phyloP scores from a whole-genome alignment of 345 rosid genomes.

The Turritis glabra region DNA sequence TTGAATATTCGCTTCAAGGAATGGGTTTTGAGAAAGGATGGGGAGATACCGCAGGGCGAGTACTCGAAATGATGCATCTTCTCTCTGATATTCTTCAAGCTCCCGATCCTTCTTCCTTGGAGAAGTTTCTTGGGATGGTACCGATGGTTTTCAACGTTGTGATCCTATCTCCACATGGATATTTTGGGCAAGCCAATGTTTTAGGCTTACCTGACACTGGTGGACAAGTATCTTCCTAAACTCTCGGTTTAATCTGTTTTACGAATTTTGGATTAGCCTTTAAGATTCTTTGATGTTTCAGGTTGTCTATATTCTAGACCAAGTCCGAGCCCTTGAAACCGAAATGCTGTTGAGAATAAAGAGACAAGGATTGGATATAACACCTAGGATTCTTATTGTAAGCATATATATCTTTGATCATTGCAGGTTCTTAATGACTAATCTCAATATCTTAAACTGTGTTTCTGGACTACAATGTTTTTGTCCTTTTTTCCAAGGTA shows the following conservation, averaged over 20 bases:
- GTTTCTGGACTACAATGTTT: slow-evolving; percentile 11
- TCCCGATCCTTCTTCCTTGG: slow-evolving; percentile 90
- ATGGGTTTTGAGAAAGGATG: slow-evolving; percentile 99
- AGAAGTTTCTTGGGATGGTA: slow-evolving; percentile 89
- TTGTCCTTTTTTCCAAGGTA: slow-evolving; percentile 48
- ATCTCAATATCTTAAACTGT: not conserved
- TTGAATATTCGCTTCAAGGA: slow-evolving; percentile 82
- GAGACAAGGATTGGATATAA: slow-evolving; percentile 83
- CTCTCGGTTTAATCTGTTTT: not conserved
- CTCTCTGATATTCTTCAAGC: slow-evolving; percentile 94
- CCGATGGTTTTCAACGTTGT: slow-evolving; percentile 98
- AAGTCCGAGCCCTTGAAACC: slow-evolving; percentile 93
- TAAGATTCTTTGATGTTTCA: slow-evolving; percentile 31
- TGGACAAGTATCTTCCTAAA: slow-evolving; percentile 68
- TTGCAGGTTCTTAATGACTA: no score
- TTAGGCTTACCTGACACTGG: slow-evolving; percentile 99
- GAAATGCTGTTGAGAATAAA: slow-evolving; percentile 87
- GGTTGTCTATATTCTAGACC: slow-evolving; percentile 97
- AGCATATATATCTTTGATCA: slow-evolving; percentile 27
- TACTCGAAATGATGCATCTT: slow-evolving; percentile 77
- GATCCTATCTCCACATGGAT: slow-evolving; percentile 95
- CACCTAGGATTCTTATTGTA: slow-evolving; percentile 88
- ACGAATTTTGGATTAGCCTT: not conserved
- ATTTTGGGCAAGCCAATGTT: slow-evolving; percentile 99
- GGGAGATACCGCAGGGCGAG: slow-evolving; percentile 91